phyloP scores from a whole-genome alignment of 2,329 filamentous ascomycete species.

The Hortaea werneckii region DNA sequence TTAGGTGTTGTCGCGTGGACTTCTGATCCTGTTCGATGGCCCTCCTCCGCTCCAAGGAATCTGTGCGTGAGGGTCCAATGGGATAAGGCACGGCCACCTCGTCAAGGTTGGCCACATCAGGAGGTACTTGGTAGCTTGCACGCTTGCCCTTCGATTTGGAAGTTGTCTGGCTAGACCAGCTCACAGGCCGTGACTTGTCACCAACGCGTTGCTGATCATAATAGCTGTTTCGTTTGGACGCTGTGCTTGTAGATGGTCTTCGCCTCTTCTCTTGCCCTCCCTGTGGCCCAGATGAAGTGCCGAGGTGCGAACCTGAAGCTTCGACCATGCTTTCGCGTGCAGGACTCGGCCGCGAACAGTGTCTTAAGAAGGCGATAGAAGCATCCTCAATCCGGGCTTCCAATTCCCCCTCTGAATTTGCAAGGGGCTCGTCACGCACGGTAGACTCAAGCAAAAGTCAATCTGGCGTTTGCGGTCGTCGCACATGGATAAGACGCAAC shows the following conservation, averaged over 20 bases:
- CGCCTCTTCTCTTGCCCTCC: not conserved
- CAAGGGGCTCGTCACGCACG: too few species aligned
- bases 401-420: too few species aligned
- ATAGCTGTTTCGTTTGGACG: constrained; percentile 8
- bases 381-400: too few species aligned
- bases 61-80: constrained; percentile 2
- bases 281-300: not conserved
- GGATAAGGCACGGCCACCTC: constrained; percentile 10
- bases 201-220: constrained; percentile 15
- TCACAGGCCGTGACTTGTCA: constrained; percentile 1
- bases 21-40: not conserved
- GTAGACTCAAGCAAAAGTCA: too few species aligned
- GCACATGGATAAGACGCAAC: too few species aligned
- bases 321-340: too few species aligned
- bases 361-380: too few species aligned
- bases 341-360: too few species aligned
- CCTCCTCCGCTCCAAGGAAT: constrained; percentile 1
- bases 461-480: too few species aligned
- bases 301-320: too few species aligned
- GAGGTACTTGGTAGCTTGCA: constrained; percentile 11
- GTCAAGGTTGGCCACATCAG: constrained; percentile 10
- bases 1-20: not conserved
- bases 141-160: constrained; percentile 8
- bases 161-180: constrained; percentile 3
- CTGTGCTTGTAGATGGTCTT: constrained; percentile 10